A percentile compares a stretch with the other conserved stretches of the same genome.
Evolutionary conservation across 1,284 basidiomycete species (phyloP).

Genomic region (Acaromyces ingoldii): DNA sequence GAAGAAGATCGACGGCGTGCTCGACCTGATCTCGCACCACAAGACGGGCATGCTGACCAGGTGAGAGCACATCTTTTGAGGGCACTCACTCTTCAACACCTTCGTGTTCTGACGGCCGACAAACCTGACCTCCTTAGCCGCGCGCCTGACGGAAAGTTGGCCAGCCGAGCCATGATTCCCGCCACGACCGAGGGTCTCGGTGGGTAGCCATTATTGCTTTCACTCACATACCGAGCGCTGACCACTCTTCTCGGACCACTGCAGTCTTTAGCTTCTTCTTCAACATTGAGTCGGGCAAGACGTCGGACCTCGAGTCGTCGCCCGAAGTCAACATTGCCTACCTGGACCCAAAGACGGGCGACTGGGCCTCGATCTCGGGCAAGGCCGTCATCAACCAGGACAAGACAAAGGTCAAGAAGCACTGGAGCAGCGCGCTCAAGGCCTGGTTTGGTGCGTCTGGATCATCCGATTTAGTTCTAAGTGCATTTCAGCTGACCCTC

Average conservation of each 20-base stretch:
- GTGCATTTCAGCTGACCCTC: no score
- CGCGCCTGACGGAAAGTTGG: constrained; percentile 67
- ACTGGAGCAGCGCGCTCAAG: constrained; percentile 27
- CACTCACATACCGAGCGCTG: neutral
- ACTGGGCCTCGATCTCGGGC: constrained; percentile 80
- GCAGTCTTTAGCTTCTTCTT: constrained; percentile 30
- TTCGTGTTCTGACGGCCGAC: no score
- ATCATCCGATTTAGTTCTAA: no score
- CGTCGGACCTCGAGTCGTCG: constrained; percentile 31
- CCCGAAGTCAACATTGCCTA: constrained; percentile 54
- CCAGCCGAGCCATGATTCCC: constrained; percentile 78
- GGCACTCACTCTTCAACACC: no score
- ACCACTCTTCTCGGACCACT: neutral
- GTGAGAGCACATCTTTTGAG: no score
- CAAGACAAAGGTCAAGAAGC: constrained; percentile 37
- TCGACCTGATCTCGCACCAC: constrained; percentile 5
- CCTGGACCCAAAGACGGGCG: constrained; percentile 66
- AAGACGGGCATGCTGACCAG: constrained; percentile 64
- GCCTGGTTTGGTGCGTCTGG: constrained; percentile 64
- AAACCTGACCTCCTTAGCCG: no score
- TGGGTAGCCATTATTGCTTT: neutral
- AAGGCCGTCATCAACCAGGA: constrained; percentile 59
- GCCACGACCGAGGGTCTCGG: constrained; percentile 58
- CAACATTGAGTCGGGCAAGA: constrained; percentile 42
- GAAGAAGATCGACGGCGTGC: constrained; percentile 26